Evolutionary conservation across 2,329 filamentous ascomycete genomes (phyloP), one percentile per base, ranked within the genome.

Genomic region (Colletotrichum falcatum): DNA sequence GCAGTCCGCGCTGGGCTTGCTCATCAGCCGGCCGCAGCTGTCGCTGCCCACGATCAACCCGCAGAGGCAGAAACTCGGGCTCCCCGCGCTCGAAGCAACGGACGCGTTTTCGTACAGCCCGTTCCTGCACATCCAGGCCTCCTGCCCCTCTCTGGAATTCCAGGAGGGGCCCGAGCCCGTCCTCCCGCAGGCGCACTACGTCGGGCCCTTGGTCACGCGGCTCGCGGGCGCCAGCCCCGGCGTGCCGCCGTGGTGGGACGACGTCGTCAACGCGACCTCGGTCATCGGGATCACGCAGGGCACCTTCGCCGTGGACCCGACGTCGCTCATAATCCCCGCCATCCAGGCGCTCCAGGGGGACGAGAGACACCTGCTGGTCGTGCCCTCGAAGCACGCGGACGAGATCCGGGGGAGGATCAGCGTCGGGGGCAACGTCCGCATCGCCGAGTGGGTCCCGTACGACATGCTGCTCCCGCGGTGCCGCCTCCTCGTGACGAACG

Each of bases 281-380:
- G 76, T 82, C 11, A 72, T 82, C 5, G 80, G 78, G 26, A 77
- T 82, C 26, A 82, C 81, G 0, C 81, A 82, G 59, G 81, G 81
- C 5, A 82, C 81, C 0, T 65, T 82, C 26, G 79, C 79, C 44
- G 79, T 78, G 76, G 74, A 82, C 26, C 79, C 80, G 3, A 76
- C 75, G 0, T 80, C 78, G 0, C 74, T 82, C 53, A 81, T 82
- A 63, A 74, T 82, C n/a, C 81, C 81, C 0, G 73, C 79, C 7
- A 77, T 82, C n/a, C 61, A 76, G 20, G 81, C 80, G 1, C 76
- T 82, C 0, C 73, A 72, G 2, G 59, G 66, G 1, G 74, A 82
- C 28, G 46, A 74, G 5, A 62, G 72, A 7, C 73, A 79, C 14
- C 68, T 81, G 1, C 68, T 82, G 0, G 74, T 82, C 4, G 79